phyloP scores from a whole-genome alignment of 305 asterid species.

The Fraxinus platypoda region DNA sequence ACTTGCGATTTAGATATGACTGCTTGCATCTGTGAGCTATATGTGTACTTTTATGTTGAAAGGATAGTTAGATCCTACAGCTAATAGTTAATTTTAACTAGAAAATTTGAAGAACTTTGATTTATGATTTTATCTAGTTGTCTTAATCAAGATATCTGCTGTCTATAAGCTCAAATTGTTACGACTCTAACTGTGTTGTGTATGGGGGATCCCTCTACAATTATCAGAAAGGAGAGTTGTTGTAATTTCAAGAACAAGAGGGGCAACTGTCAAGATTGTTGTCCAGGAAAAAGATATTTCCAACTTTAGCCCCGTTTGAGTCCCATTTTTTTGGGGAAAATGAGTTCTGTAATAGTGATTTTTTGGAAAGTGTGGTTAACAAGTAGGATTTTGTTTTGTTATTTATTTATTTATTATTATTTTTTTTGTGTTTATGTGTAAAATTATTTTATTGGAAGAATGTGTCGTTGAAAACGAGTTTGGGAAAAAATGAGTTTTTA shows the following conservation, averaged over 20 bases:
- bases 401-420: too few species aligned
- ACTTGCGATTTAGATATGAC: not conserved
- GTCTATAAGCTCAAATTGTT: not conserved
- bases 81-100: constrained; percentile 5
- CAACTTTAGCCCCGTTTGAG: not conserved
- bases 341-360: not conserved
- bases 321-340: not conserved
- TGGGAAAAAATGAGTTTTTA: not conserved
- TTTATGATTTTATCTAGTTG: not conserved
- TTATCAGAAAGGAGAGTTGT: not conserved
- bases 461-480: not conserved
- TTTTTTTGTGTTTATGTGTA: not conserved
- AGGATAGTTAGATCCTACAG: not conserved
- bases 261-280: not conserved
- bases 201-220: constrained; percentile 1
- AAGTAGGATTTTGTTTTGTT: too few species aligned
- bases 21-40: constrained; percentile 9
- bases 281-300: not conserved
- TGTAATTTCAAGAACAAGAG: not conserved
- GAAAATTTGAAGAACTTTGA: not conserved
- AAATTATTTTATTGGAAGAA: not conserved
- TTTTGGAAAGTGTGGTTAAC: not conserved
- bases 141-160: not conserved
- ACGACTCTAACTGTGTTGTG: not conserved
- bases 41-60: constrained; percentile 8